A percentile compares a stretch with the other conserved stretches of the same genome.
Evolutionary conservation across 169 alveolate species (phyloP).

Genomic region (Eimeria necatrix): DNA sequence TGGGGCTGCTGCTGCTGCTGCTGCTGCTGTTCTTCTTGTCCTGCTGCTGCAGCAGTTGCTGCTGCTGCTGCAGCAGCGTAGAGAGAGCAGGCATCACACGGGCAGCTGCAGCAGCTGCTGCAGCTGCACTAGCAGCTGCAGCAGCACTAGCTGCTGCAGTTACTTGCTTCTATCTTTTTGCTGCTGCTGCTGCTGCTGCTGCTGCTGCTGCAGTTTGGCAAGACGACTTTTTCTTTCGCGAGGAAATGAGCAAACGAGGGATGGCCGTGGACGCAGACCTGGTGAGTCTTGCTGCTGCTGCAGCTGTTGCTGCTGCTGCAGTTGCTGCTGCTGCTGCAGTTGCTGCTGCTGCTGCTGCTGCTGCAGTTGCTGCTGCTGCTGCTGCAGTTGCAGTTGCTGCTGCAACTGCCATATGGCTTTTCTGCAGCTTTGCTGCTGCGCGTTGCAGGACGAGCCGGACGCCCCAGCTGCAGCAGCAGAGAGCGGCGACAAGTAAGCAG

Average conservation of each 20-base stretch:
- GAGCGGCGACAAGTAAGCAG: neutral
- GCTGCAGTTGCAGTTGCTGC: too few relatives aligned
- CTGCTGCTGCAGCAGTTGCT: too few relatives aligned
- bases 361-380: too few relatives aligned
- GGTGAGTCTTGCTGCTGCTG: constrained; percentile 24
- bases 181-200: neutral
- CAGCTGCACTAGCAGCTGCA: too few relatives aligned
- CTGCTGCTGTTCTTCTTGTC: neutral
- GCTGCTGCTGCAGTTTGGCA: constrained; percentile 73
- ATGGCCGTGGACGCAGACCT: constrained; percentile 39
- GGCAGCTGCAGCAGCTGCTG: too few relatives aligned
- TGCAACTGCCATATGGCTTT: neutral
- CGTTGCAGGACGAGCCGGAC: constrained; percentile 4
- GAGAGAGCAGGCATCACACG: too few relatives aligned
- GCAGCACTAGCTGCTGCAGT: too few relatives aligned
- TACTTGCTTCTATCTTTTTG: too few relatives aligned
- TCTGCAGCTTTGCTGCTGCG: neutral
- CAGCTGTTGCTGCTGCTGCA: constrained; percentile 6
- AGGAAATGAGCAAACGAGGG: constrained; percentile 64
- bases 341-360: too few relatives aligned
- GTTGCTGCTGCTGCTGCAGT: neutral
- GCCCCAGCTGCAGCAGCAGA: neutral
- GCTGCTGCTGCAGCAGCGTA: too few relatives aligned
- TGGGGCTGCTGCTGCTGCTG: neutral
- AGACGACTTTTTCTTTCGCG: constrained; percentile 71